Conservation (phyloP, 2,329 filamentous ascomycete species). For the Alternaria triticina region DNA sequence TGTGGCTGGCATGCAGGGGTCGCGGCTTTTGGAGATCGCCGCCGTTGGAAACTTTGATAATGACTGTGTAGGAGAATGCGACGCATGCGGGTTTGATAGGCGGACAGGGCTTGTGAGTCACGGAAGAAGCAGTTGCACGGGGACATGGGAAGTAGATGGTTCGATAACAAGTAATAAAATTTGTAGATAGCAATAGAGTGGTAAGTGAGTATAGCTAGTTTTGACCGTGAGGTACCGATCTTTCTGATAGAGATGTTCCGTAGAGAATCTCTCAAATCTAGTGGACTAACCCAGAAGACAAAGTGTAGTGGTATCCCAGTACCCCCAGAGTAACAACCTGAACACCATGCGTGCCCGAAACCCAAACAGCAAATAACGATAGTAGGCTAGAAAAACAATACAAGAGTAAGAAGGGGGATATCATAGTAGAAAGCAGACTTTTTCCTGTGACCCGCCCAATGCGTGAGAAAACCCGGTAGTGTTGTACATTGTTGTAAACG, state of each 20-base stretch:
- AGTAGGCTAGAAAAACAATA: constrained; percentile 23
- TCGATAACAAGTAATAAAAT: constrained; percentile 18
- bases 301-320: constrained; percentile 21
- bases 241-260: constrained; percentile 17
- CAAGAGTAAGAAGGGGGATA: constrained; percentile 35
- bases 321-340: constrained; percentile 17
- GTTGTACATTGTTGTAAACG: constrained; percentile 44
- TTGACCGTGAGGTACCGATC: constrained; percentile 38
- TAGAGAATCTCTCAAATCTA: constrained; percentile 30
- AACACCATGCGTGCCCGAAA: constrained; percentile 26
- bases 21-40: constrained; percentile 14
- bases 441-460: constrained; percentile 47
- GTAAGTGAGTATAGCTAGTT: constrained; percentile 36
- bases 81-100: constrained; percentile 3
- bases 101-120: neutral
- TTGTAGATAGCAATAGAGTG: constrained; percentile 27
- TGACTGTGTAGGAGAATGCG: neutral
- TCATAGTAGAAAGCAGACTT: constrained; percentile 45
- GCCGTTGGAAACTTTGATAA: constrained; percentile 3
- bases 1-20: constrained; percentile 28
- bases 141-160: neutral
- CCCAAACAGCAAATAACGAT: constrained; percentile 16
- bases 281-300: constrained; percentile 22
- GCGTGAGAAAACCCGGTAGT: constrained; percentile 38
- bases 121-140: neutral